These are phyloP conservation scores for Paecilomyces dactylethromorphus DNA, from an alignment of 2,329 filamentous ascomycete species.

Conservation along the genomic window DNA sequence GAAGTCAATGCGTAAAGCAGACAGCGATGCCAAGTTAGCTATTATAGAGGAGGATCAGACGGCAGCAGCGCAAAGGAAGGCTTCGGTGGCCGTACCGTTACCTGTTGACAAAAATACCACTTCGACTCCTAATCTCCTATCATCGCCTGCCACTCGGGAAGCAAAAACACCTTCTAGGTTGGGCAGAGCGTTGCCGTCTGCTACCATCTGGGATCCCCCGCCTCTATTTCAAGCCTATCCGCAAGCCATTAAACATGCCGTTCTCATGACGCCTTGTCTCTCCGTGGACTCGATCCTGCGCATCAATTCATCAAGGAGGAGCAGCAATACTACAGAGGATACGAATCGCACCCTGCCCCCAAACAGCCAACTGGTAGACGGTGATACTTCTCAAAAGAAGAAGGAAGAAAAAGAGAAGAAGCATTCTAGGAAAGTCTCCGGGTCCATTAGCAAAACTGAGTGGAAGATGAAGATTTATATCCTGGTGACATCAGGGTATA, in stretches of 20 bases:
- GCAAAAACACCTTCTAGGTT: constrained; percentile 13
- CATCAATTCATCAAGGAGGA: constrained; percentile 33
- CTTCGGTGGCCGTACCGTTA: constrained; percentile 12
- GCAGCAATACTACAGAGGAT: constrained; percentile 8
- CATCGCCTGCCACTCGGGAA: constrained; percentile 13
- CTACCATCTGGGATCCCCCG: constrained; percentile 56
- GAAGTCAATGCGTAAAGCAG: constrained; percentile 22
- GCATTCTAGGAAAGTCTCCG: constrained; percentile 29
- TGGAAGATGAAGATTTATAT: constrained; percentile 42
- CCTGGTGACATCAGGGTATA: constrained; percentile 37
- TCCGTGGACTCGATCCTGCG: constrained; percentile 65
- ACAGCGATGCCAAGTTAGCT: constrained; percentile 21
- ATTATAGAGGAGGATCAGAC: constrained; percentile 25
- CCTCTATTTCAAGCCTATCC: constrained; percentile 83
- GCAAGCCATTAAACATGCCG: constrained; percentile 70
- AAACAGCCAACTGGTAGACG: constrained; percentile 15
- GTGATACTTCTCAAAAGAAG: constrained; percentile 20
- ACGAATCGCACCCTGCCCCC: constrained; percentile 6
- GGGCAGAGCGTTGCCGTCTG: constrained; percentile 13
- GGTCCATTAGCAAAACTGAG: constrained; percentile 31
- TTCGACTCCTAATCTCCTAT: constrained; percentile 15
- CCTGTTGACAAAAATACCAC: constrained; percentile 18
- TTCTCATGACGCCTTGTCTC: constrained; percentile 59
- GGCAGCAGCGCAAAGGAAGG: constrained; percentile 9
- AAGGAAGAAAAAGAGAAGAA: constrained; percentile 28